A percentile compares a stretch with the other conserved stretches of the same genome.
Conservation (phyloP, 306 rosid species). For the Quercus ilex region DNA sequence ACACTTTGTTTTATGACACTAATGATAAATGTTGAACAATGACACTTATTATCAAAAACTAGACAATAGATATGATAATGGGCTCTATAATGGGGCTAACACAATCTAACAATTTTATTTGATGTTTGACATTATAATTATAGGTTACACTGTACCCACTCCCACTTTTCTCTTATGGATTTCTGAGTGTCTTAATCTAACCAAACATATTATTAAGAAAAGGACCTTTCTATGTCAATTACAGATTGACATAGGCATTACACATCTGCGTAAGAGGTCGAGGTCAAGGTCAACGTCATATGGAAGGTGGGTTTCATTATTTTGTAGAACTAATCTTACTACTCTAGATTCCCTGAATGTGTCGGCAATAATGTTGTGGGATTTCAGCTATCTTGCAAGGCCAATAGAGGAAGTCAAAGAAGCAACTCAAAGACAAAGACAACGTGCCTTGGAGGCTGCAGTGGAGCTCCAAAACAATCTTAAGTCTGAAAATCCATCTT, state of each 20-base stretch:
- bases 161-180: neutral
- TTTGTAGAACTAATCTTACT: neutral
- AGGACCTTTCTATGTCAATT: neutral
- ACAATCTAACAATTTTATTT: neutral
- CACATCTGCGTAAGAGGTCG: constrained; percentile 44
- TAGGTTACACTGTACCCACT: neutral
- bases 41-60: neutral
- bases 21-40: neutral
- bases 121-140: neutral
- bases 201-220: neutral
- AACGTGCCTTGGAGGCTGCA: constrained; percentile 50
- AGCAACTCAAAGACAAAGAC: constrained; percentile 56
- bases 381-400: constrained; percentile 59
- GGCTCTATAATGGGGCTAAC: neutral
- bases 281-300: constrained; percentile 46
- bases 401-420: constrained; percentile 56
- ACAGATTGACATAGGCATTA: constrained; percentile 39
- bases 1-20: neutral
- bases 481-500: constrained; percentile 45
- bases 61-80: neutral
- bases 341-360: constrained; percentile 8
- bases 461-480: constrained; percentile 44
- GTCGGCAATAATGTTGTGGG: constrained; percentile 15
- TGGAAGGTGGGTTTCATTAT: constrained; percentile 48
- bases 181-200: neutral